Evolutionary conservation across 306 rosid genomes (phyloP), one percentile per base, ranked within the genome.

Genomic region (Mimosa pudica): DNA sequence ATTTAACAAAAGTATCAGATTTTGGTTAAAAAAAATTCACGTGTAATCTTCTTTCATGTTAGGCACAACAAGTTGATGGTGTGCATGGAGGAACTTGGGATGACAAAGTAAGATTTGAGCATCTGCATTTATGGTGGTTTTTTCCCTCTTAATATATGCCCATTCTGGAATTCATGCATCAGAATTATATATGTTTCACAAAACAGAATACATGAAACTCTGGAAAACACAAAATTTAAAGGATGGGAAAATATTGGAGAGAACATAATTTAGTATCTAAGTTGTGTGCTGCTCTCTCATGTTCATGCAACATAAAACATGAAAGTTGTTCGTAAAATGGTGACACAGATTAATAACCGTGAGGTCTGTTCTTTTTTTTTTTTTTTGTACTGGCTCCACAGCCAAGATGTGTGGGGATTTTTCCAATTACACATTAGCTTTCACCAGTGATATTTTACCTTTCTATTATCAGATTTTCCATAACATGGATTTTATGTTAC

Each of bases 1-100:
- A 66, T 81, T 85, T 64, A 62, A 79, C 71, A 63, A 66, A 79
- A 79, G 32, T 58, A 74, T 81, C 24, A 84, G 82, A 85, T 47
- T 77, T 65, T 69, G 13, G 24, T 36, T 81, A 9, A 38, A 55
- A 48, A 42, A 76, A 46, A 75, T 77, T 78, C 35, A 10, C 33
- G 36, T 57, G 73, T 75, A 38, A n/a, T 72, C 64, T 74, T 85
- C 65, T 80, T 78, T 85, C 52, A 32, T 86, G 60, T 84, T 81
- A 93, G 99, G 89, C 97, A 89, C 86, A 90, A 89, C 63, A 91
- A 89, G 87, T 82, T 96, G 73, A 82, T 85, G 86, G 90, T 83
- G 79, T 88, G 93, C 89, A 86, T 81, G 91, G 97, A 90, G 82
- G 98, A 91, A 81, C 82, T 71, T 82, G 89, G 93, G 77, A 86